Evolutionary conservation across 208 protist species (phyloP), one percentile per base, ranked within the genome.

Genomic region (Wallacemonas rigidus): DNA sequence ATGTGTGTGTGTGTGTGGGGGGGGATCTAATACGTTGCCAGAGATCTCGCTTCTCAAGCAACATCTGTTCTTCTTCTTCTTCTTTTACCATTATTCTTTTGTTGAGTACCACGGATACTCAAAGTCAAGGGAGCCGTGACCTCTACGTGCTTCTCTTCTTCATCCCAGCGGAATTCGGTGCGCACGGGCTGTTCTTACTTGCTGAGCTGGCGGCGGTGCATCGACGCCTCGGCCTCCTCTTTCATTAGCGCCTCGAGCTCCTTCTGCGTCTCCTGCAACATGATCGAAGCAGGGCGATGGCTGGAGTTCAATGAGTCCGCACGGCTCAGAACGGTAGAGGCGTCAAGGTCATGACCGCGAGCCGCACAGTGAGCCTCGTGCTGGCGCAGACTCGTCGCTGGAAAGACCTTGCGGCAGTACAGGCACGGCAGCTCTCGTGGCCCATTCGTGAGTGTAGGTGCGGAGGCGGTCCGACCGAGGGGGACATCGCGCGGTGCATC

Each of bases 191-290:
- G 26, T 26, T 26, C 26, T 43, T 14, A 45, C 51, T 15, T 43
- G 6, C 36, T 9, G 26, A 39, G 36, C 35, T 5, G 5, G 26
- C 53, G 53, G 14, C 6, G 53, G 17, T 57, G 6, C 14, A n/a
- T 7, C 15, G 57, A 64, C 47, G 69, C 77, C 7, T 81, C 79
- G 11, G 87, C 85, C 44, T 90, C 85, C 15, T 89, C 89, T 51
- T 67, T 14, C 77, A 92, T 54, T 44, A 94, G 81, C 43, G 71
- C 67, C 62, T 85, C 78, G 48, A 92, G 72, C 74, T 92, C 82
- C 43, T 72, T 45, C 75, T 91, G 86, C n/a, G 89, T 88, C 40
- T 90, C 80, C 11, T 80, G 84, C 53, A 92, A 73, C 80, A 92
- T 82, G 17, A 82, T 67, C 35, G 88, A 93, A 1, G 83, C 87